phyloP scores from a whole-genome alignment of 208 protist species.

The Acanthamoeba royreba region DNA sequence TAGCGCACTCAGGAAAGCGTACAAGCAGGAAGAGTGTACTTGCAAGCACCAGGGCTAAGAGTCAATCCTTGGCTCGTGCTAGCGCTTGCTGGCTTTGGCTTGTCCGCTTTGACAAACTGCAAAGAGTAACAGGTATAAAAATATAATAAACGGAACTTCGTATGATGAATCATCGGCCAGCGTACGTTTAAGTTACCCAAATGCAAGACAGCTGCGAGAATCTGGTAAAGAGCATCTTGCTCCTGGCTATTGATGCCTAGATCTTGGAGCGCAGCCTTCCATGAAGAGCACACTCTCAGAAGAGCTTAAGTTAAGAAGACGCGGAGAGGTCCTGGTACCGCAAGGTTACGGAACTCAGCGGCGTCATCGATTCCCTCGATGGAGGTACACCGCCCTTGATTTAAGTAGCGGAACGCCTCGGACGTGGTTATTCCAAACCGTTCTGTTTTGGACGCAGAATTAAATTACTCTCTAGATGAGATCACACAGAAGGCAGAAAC shows the following conservation, averaged over 20 bases:
- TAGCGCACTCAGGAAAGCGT: no score
- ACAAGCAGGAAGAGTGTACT: no score
- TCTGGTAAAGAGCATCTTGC: conserved; percentile 52
- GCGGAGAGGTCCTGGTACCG: neutral
- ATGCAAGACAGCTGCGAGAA: neutral
- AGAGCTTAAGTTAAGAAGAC: neutral
- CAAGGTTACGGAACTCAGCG: conserved; percentile 69
- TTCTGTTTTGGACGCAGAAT: neutral
- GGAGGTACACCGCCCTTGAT: conserved; percentile 65
- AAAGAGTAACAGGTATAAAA: no score
- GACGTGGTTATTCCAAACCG: neutral
- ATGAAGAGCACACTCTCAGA: no score
- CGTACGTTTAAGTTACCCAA: conserved; percentile 63
- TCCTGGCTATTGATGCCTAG: conserved; percentile 70
- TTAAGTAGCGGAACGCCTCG: conserved; percentile 77
- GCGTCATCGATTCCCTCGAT: conserved; percentile 80
- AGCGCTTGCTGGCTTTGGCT: no score
- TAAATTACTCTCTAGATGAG: neutral
- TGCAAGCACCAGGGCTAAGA: no score
- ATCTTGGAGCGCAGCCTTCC: conserved; percentile 79
- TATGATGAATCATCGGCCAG: no score
- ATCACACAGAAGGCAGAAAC: neutral
- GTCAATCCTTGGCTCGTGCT: no score
- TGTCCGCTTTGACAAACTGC: no score
- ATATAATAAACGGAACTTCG: no score